These are phyloP conservation scores for Jackrogersella multiformis DNA, from an alignment of 495 filamentous ascomycete genomes.

Conservation along the genomic window DNA sequence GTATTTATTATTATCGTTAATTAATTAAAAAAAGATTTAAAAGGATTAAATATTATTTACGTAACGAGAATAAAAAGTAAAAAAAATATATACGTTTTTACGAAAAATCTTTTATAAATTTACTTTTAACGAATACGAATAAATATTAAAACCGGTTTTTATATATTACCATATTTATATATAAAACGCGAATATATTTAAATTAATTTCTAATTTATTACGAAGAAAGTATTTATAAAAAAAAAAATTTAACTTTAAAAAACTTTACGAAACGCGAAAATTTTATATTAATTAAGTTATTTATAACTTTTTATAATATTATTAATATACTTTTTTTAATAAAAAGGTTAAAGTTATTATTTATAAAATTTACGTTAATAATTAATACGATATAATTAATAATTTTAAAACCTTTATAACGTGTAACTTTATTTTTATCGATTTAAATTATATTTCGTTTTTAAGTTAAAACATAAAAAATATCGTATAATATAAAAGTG, in stretches of 20 bases:
- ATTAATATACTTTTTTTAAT: background rate
- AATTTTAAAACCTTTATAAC: background rate
- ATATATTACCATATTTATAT: background rate
- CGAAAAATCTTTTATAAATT: background rate
- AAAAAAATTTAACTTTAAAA: background rate
- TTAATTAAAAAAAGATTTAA: background rate
- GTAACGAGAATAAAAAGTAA: background rate
- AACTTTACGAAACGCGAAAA: background rate
- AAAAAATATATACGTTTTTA: background rate
- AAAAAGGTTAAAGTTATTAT: background rate
- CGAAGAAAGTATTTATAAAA: background rate
- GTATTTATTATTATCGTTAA: background rate
- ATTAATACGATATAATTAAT: background rate
- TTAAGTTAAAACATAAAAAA: background rate
- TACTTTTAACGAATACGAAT: background rate
- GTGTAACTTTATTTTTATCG: background rate
- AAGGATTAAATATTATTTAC: background rate
- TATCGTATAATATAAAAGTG: background rate
- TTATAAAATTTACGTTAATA: background rate
- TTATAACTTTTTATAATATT: background rate
- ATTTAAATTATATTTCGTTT: background rate
- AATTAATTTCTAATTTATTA: background rate
- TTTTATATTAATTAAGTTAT: background rate
- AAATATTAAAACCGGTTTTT: background rate
- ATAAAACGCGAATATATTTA: background rate